Evolutionary conservation across 2,329 filamentous ascomycete genomes (phyloP).

Genomic region (Alternaria sp.): DNA sequence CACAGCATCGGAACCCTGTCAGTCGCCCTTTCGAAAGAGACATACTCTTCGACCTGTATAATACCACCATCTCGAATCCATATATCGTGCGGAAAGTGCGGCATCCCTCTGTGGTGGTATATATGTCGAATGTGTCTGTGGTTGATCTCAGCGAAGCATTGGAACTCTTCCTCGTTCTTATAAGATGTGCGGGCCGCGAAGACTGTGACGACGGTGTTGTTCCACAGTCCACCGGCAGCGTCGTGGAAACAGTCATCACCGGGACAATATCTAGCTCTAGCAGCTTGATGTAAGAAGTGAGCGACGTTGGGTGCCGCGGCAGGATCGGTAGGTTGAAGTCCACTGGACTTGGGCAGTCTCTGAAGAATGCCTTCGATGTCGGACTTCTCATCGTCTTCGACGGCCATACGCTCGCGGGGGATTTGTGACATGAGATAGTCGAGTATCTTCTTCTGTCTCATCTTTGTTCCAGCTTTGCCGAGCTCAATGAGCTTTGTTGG

Average conservation of each 20-base stretch:
- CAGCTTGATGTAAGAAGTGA: not conserved
- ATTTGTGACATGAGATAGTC: not conserved
- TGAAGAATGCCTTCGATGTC: not conserved
- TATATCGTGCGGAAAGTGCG: not conserved
- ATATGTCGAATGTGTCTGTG: not conserved
- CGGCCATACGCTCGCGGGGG: not conserved
- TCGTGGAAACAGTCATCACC: not conserved
- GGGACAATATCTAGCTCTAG: not conserved
- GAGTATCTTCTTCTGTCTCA: not conserved
- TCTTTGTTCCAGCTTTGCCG: not conserved
- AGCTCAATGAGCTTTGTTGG: not conserved
- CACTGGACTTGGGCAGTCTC: too few relatives aligned
- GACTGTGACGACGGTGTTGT: not conserved
- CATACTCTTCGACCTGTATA: not conserved
- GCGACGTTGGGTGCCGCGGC: not conserved
- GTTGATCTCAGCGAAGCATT: not conserved
- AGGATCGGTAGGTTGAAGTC: not conserved
- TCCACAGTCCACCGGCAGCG: not conserved
- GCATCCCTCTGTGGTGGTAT: not conserved
- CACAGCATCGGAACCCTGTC: not conserved
- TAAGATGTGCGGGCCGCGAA: not conserved
- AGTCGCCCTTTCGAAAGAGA: too few relatives aligned
- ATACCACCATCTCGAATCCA: not conserved
- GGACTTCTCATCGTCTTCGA: not conserved
- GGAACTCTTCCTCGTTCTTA: not conserved